These are phyloP conservation scores for Aspergillus melleus DNA, from an alignment of 2,329 filamentous ascomycete species.

Conservation along the genomic window DNA sequence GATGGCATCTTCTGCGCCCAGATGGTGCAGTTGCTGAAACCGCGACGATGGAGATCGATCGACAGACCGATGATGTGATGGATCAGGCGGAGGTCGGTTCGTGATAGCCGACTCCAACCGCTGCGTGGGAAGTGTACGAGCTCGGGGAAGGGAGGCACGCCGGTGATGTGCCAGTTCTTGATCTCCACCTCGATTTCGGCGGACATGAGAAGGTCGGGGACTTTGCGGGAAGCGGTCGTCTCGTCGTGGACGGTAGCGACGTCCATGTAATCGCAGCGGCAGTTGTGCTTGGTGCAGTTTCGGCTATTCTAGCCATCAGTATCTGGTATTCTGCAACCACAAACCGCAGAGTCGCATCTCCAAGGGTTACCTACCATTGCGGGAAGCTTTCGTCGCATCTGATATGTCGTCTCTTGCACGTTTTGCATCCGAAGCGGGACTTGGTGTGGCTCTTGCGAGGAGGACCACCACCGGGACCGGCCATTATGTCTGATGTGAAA, in stretches of 20 bases:
- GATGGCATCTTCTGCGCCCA: conserved; percentile 93
- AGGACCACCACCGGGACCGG: conserved; percentile 91
- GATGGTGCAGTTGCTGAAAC: conserved; percentile 80
- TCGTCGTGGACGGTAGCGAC: conserved; percentile 63
- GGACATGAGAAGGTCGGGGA: conserved; percentile 74
- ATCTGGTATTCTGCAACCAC: neutral
- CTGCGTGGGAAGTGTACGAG: conserved; percentile 74
- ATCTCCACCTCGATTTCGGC: conserved; percentile 80
- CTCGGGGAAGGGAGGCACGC: conserved; percentile 80
- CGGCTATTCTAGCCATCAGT: conserved; percentile 57
- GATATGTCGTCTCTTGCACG: conserved; percentile 96
- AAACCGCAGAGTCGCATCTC: no score
- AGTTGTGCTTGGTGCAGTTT: conserved; percentile 99
- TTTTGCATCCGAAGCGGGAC: conserved; percentile 96
- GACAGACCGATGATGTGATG: conserved; percentile 87
- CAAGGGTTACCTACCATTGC: conserved; percentile 70
- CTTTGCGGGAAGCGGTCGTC: conserved; percentile 51
- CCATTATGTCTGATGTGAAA: conserved; percentile 57
- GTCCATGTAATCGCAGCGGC: conserved; percentile 97
- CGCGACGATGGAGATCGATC: conserved; percentile 73
- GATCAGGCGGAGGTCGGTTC: conserved; percentile 81
- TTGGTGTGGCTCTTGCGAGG: conserved; percentile 93
- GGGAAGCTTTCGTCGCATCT: conserved; percentile 97
- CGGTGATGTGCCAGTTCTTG: conserved; percentile 78
- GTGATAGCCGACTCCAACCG: conserved; percentile 69